A percentile compares a stretch with the other conserved stretches of the same genome.
phyloP scores from a whole-genome alignment of 805 yeast species.

The Martiniozyma abietophila region DNA sequence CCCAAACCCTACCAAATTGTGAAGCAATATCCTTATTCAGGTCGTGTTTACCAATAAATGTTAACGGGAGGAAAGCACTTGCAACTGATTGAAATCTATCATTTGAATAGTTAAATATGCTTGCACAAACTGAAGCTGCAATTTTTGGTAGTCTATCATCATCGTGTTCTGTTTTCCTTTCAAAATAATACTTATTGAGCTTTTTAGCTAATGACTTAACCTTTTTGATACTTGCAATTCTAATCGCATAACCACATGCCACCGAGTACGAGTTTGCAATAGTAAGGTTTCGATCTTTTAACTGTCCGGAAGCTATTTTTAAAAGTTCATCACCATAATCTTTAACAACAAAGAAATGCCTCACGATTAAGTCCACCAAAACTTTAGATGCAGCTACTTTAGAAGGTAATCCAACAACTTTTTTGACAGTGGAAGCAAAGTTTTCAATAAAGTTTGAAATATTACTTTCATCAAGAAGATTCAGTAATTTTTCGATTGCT shows the following conservation, averaged over 20 bases:
- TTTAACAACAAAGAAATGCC: slow-evolving; percentile 36
- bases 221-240: slow-evolving; percentile 45
- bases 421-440: slow-evolving; percentile 48
- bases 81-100: slow-evolving; percentile 57
- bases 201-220: slow-evolving; percentile 45
- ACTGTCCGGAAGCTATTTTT: slow-evolving; percentile 45
- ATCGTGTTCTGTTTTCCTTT: slow-evolving; percentile 22
- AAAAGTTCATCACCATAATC: slow-evolving; percentile 58
- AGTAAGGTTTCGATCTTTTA: slow-evolving; percentile 63
- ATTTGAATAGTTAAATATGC: slow-evolving; percentile 58
- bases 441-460: slow-evolving; percentile 40
- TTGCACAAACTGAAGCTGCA: slow-evolving; percentile 54
- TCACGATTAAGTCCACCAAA: slow-evolving; percentile 51
- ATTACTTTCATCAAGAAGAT: slow-evolving; percentile 41
- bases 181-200: slow-evolving; percentile 51
- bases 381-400: slow-evolving; percentile 78
- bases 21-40: slow-evolving; percentile 34
- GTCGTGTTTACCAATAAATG: slow-evolving; percentile 72
- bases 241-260: slow-evolving; percentile 70
- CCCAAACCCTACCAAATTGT: slow-evolving; percentile 61
- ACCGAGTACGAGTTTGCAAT: slow-evolving; percentile 69
- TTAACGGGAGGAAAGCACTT: slow-evolving; percentile 62
- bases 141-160: slow-evolving; percentile 35
- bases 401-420: slow-evolving; percentile 83
- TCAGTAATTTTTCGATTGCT: slow-evolving; percentile 65